Evolutionary conservation across 2,329 filamentous ascomycete species (phyloP).

Genomic region (Thelonectria blattea): DNA sequence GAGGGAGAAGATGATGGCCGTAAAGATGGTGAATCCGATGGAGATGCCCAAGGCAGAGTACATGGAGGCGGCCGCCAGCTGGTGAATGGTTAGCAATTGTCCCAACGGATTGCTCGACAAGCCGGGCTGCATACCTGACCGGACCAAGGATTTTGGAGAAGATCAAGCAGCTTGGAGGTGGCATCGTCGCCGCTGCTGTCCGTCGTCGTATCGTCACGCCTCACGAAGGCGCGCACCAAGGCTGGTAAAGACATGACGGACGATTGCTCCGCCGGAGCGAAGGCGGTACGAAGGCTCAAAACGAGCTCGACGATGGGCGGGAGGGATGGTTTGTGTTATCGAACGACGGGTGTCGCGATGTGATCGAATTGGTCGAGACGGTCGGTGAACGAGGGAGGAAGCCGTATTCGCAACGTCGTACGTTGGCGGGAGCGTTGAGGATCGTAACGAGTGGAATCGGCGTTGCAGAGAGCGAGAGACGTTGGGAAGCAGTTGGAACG

Average conservation of each 20-base stretch:
- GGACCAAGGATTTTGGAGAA: constrained; percentile 59
- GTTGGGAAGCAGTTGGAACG: constrained; percentile 18
- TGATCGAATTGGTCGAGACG: constrained; percentile 1
- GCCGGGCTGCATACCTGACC: constrained; percentile 46
- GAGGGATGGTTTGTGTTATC: neutral
- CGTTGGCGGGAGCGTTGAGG: constrained; percentile 5
- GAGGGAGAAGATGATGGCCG: constrained; percentile 84
- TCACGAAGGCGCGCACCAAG: constrained; percentile 19
- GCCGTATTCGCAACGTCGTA: neutral
- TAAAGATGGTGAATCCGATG: constrained; percentile 72
- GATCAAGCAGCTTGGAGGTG: constrained; percentile 52
- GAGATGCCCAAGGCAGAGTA: constrained; percentile 83
- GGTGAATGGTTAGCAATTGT: constrained; percentile 16
- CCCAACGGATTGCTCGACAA: neutral
- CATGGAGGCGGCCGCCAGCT: constrained; percentile 59
- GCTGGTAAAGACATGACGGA: constrained; percentile 31
- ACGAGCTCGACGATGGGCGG: neutral
- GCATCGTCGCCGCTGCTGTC: constrained; percentile 35
- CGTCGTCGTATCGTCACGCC: constrained; percentile 14
- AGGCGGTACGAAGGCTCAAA: constrained; percentile 20
- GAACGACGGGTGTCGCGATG: neutral
- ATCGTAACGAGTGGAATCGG: neutral
- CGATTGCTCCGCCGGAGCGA: constrained; percentile 36
- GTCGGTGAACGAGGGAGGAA: constrained; percentile 4
- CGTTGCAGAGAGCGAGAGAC: constrained; percentile 15